Evolutionary conservation across 495 filamentous ascomycete genomes (phyloP), one percentile per base, ranked within the genome.

Genomic region (Podospora didyma): DNA sequence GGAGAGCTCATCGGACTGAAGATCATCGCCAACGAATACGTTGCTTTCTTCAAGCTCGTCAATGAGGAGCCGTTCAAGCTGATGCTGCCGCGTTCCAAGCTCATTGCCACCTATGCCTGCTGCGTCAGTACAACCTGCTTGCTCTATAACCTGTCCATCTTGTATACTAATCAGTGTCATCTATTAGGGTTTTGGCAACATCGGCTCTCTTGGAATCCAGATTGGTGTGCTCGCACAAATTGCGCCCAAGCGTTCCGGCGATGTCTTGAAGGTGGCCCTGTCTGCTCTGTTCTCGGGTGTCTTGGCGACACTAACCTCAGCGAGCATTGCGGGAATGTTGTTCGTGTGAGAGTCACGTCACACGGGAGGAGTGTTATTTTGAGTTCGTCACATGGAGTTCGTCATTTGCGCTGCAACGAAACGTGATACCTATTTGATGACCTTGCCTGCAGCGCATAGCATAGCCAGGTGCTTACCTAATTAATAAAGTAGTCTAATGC

Each of bases 101-200:
- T 86, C 56, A 92, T 97, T 62, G 92, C 92, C 17, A 93, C 87
- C 0, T 97, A 96, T 95, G 58, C 93, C 87, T 48, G 84, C 89
- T 17, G 81, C 93, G 31, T 87, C 88, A 63, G 92, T 96, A 52
- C 23, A 21, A 4, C 16, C 20, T 6, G 16, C 22, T 22, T 11
- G 19, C 39, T 44, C 20, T 21, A 34, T 19, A 19, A 11, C 22
- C 16, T 23, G n/a, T 53, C 21, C 4, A 2, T 11, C 2, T 0
- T 4, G 31, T 26, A 91, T 64, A 84, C 83, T 49, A 88, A 89
- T 16, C 11, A 89, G 86, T 56, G 82, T 82, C 1, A 77, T 42
- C n/a, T 5, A 86, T 34, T 89, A 89, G 70, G 88, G 87, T 7
- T 90, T 90, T 62, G 89, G 86, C 46, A 95, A 93, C 68, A 85